Percentiles rank a stretch among this genome's conserved stretches.
Conservation (phyloP, 75 land plant species). For the Sequoiadendron giganteum region DNA sequence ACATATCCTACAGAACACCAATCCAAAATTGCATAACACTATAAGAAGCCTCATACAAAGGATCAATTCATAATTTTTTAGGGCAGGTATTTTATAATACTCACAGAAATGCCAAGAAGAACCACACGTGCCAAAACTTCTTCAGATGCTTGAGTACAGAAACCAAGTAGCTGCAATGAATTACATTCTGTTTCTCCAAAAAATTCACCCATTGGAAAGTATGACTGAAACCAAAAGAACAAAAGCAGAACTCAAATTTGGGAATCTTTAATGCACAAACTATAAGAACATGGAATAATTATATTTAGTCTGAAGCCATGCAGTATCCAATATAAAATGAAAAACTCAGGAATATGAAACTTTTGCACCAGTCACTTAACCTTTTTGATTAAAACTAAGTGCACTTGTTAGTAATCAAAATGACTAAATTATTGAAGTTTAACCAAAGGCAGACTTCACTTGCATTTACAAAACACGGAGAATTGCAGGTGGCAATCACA, state of each 20-base stretch:
- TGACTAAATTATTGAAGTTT: neutral
- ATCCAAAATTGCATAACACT: neutral
- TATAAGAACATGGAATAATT: neutral
- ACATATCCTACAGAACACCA: conserved; percentile 16
- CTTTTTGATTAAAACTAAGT: neutral
- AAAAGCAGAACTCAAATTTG: neutral
- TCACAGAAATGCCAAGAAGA: conserved; percentile 43
- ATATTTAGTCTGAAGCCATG: neutral
- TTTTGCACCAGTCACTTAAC: neutral
- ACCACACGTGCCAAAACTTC: conserved; percentile 43
- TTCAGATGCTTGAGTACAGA: conserved; percentile 35
- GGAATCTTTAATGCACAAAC: neutral
- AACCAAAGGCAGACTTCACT: neutral
- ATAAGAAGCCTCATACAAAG: neutral
- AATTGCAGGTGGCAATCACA: too few species aligned
- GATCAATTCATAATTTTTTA: neutral
- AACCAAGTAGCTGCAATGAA: conserved; percentile 25
- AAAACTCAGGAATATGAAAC: neutral
- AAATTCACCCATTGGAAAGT: conserved; percentile 17
- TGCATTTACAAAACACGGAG: neutral
- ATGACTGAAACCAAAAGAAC: conserved; percentile 19
- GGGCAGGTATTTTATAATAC: neutral
- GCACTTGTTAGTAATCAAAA: neutral
- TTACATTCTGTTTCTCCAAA: conserved; percentile 20
- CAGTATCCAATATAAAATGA: neutral